Evolutionary conservation across 306 rosid genomes (phyloP), one percentile per base, ranked within the genome.

Genomic region (Lagenaria siceraria): DNA sequence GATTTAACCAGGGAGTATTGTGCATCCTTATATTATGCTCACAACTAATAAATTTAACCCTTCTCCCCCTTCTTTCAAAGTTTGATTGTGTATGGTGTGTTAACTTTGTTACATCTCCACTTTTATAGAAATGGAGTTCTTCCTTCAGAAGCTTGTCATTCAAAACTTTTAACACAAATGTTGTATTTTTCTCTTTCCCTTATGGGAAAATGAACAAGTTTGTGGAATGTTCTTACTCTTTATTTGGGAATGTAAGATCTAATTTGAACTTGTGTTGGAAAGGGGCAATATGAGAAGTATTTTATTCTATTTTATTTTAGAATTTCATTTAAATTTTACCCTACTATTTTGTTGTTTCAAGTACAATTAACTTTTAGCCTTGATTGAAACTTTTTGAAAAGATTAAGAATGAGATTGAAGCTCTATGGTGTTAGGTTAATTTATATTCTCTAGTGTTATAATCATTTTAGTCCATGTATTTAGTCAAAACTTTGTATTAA

Each of bases 11-110:
- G 43, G 25, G 31, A 70, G 75, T 70, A 52, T 49, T 72, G 17
- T 72, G 43, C 25, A 49, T 72, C 58, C 58, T 70, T 21, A 24
- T 70, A 43, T n/a, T 70, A 46, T 70, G 56, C 58, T 70, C 76
- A 13, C 60, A 72, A 72, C 77, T 72, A 49, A 72, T 72, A 72
- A 72, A 48, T 72, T 43, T 49, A 72, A 72, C 77, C 77, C 58
- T 14, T 43, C 52, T n/a, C 29, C 49, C 55, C n/a, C 56, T 46
- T 46, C 58, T 69, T 7, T 24, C 75, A 22, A 69, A 65, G 72
- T 36, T 13, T 43, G 56, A 24, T 46, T 70, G 56, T 22, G 18
- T 43, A 2, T 70, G 58, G 22, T 46, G 56, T 68, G 27, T 36
- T 33, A 3, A 6, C 35, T 69, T 43, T 42, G 36, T 70, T 24